phyloP scores from a whole-genome alignment of 768 basidiomycete species.

The Termitomyces sp. region DNA sequence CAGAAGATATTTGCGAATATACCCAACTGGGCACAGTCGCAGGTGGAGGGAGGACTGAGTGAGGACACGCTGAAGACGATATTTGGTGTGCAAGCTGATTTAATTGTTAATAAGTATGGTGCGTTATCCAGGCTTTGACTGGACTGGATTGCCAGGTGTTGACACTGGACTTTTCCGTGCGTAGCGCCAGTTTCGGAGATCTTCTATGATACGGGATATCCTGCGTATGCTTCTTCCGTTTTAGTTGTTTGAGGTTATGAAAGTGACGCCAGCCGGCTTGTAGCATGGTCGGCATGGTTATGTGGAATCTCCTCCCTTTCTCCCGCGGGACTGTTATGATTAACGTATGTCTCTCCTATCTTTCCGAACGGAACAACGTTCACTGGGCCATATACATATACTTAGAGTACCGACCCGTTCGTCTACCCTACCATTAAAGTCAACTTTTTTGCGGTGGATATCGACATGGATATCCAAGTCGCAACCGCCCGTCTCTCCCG shows the following conservation, averaged over 20 bases:
- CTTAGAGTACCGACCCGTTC: slow-evolving; percentile 42
- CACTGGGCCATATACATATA: not conserved
- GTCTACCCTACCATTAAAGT: slow-evolving; percentile 40
- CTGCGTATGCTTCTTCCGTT: slow-evolving; percentile 25
- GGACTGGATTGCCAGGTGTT: not conserved
- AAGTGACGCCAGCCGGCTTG: not conserved
- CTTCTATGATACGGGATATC: slow-evolving; percentile 41
- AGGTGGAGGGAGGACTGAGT: slow-evolving; percentile 32
- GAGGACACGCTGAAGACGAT: slow-evolving; percentile 36
- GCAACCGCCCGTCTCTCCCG: slow-evolving; percentile 40
- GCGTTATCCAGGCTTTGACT: slow-evolving; percentile 15
- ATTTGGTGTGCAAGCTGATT: slow-evolving; percentile 36
- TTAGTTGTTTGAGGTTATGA: not conserved
- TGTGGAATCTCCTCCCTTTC: slow-evolving; percentile 55
- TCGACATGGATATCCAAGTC: slow-evolving; percentile 45
- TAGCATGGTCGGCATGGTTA: slow-evolving; percentile 40
- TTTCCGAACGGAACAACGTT: not conserved
- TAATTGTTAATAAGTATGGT: slow-evolving; percentile 44
- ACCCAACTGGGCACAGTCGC: slow-evolving; percentile 35
- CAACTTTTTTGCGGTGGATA: slow-evolving; percentile 46
- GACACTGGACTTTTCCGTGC: not conserved
- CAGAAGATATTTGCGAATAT: slow-evolving; percentile 33
- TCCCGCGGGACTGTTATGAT: slow-evolving; percentile 46
- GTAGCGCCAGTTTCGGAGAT: slow-evolving; percentile 43
- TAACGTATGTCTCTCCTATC: slow-evolving; percentile 22